Conservation (phyloP, 805 yeast species). For the Peterozyma toletana region DNA sequence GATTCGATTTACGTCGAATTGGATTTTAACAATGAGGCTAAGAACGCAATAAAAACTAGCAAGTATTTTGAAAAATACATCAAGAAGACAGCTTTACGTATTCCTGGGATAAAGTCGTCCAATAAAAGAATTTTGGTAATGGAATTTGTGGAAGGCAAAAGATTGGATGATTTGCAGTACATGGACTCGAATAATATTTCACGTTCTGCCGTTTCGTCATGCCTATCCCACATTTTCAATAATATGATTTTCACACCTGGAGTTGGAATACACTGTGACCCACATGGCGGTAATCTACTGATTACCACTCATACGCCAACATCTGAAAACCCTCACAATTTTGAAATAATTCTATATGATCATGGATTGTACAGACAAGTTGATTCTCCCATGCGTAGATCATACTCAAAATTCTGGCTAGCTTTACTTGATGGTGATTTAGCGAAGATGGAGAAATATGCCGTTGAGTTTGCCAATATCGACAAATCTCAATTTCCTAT, state of each 20-base stretch:
- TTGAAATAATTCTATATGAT: conserved; percentile 88
- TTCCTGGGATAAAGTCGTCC: conserved; percentile 69
- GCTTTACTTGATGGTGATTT: conserved; percentile 71
- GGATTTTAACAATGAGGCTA: conserved; percentile 82
- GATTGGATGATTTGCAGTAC: conserved; percentile 71
- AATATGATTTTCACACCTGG: conserved; percentile 92
- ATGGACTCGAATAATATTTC: conserved; percentile 59
- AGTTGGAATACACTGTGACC: conserved; percentile 94
- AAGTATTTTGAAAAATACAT: conserved; percentile 54
- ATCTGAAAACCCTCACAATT: conserved; percentile 48
- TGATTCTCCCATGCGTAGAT: conserved; percentile 65
- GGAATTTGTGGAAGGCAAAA: conserved; percentile 80
- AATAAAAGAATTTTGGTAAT: conserved; percentile 68
- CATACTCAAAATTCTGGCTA: conserved; percentile 90
- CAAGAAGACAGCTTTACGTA: conserved; percentile 63
- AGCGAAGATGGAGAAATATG: conserved; percentile 62
- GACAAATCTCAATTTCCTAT: conserved; percentile 71
- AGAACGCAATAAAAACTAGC: conserved; percentile 66
- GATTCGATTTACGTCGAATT: conserved; percentile 84
- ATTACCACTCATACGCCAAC: conserved; percentile 41
- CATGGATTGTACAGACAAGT: conserved; percentile 91
- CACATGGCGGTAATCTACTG: conserved; percentile 96
- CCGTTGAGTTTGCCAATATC: conserved; percentile 73
- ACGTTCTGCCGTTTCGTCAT: conserved; percentile 71
- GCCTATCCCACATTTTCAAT: conserved; percentile 86